Conservation (phyloP, 192 early-diverging fungal genomes). For the Dimargaris cristalligena region DNA sequence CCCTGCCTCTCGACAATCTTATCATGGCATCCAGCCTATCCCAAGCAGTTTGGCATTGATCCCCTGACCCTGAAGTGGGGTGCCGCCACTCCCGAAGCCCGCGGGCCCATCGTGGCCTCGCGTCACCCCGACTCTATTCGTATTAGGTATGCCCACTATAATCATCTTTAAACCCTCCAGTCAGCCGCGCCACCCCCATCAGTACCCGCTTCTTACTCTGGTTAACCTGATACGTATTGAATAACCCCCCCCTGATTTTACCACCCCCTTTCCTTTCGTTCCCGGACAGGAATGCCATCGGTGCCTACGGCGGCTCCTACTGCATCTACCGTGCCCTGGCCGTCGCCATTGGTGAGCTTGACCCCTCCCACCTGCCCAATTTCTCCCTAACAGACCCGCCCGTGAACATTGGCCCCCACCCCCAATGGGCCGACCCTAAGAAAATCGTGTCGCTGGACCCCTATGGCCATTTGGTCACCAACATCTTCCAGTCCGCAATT, state of each 20-base stretch:
- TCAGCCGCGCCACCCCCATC: too few relatives aligned
- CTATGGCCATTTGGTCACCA: constrained; percentile 65
- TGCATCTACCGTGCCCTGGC: constrained; percentile 82
- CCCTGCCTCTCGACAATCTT: too few relatives aligned
- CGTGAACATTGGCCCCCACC: constrained; percentile 57
- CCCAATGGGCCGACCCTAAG: constrained; percentile 60
- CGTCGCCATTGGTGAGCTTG: constrained; percentile 74
- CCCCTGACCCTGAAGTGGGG: constrained; percentile 69
- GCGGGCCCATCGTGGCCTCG: constrained; percentile 80
- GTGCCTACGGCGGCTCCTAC: constrained; percentile 84
- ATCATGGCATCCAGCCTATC: too few relatives aligned
- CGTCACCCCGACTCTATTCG: constrained; percentile 55
- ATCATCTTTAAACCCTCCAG: too few relatives aligned
- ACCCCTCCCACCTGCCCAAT: constrained; percentile 71
- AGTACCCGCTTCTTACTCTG: too few relatives aligned
- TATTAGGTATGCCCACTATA: constrained; percentile 42
- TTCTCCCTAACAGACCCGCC: constrained; percentile 77
- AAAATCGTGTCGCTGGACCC: constrained; percentile 93
- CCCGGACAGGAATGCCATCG: constrained; percentile 93
- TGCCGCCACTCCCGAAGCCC: constrained; percentile 40
- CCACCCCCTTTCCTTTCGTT: too few relatives aligned
- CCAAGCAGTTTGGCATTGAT: constrained; percentile 45
- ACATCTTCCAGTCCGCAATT: constrained; percentile 40
- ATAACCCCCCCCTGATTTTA: too few relatives aligned
- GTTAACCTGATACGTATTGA: too few relatives aligned